These are phyloP conservation scores for Magnaporthales sp. DNA, from an alignment of 2,329 filamentous ascomycete genomes.

Conservation along the genomic window DNA sequence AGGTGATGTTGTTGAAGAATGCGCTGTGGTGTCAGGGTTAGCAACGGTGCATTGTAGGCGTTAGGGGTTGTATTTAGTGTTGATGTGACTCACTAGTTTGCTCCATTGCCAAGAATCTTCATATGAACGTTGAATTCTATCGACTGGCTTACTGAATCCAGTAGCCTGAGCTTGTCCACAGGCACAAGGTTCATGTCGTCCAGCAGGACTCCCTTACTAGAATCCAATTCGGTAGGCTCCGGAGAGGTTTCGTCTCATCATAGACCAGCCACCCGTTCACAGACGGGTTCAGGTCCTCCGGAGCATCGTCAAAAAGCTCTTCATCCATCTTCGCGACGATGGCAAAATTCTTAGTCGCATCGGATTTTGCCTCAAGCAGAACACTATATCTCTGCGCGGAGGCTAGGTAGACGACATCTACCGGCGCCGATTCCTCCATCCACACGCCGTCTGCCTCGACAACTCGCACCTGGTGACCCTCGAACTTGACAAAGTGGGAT, in stretches of 20 bases:
- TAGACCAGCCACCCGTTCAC: constrained; percentile 57
- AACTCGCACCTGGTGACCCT: constrained; percentile 57
- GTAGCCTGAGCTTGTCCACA: constrained; percentile 51
- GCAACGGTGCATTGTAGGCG: not conserved
- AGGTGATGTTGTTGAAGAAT: constrained; percentile 73
- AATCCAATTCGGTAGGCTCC: not conserved
- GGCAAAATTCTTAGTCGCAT: constrained; percentile 54
- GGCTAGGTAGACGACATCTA: constrained; percentile 56
- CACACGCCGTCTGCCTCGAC: constrained; percentile 69
- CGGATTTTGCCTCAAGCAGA: constrained; percentile 53
- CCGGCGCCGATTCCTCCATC: constrained; percentile 43
- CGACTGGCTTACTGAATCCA: constrained; percentile 51
- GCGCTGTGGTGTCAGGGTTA: constrained; percentile 26
- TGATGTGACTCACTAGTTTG: constrained; percentile 46
- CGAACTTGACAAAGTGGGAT: constrained; percentile 56
- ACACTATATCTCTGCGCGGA: constrained; percentile 60
- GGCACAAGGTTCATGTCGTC: constrained; percentile 70
- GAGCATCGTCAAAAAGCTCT: constrained; percentile 61
- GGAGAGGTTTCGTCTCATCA: constrained; percentile 30
- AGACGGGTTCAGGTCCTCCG: constrained; percentile 58
- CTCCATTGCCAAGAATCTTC: constrained; percentile 59
- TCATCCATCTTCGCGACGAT: constrained; percentile 64
- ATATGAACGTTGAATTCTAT: constrained; percentile 58
- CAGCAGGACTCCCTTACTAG: constrained; percentile 26
- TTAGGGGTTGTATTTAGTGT: not conserved